Evolutionary conservation across 1,139 yeast genomes (phyloP).

Genomic region (Lodderomyces jiufengensis): DNA sequence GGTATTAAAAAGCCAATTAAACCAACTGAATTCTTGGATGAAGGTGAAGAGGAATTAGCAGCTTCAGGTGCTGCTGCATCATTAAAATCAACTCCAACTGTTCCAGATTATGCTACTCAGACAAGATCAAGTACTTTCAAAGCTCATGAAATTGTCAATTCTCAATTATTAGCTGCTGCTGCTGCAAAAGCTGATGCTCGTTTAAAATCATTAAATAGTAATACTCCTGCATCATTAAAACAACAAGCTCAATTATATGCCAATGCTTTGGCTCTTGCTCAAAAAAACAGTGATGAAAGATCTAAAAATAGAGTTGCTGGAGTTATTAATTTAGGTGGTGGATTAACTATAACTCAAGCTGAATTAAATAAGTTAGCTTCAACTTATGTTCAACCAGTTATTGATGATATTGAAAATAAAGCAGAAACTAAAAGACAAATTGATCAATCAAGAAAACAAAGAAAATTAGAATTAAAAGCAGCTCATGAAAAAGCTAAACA

Average conservation of each 20-base stretch:
- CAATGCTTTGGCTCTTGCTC: conserved; percentile 60
- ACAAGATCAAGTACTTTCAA: conserved; percentile 32
- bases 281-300: conserved; percentile 58
- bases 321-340: conserved; percentile 83
- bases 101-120: conserved; percentile 25
- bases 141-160: conserved; percentile 47
- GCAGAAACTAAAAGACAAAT: conserved; percentile 69
- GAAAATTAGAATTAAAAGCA: conserved; percentile 32
- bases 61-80: conserved; percentile 41
- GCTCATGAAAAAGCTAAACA: conserved; percentile 47
- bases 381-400: conserved; percentile 79
- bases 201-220: conserved; percentile 36
- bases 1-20: conserved; percentile 27
- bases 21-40: conserved; percentile 27
- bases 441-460: conserved; percentile 40
- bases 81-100: conserved; percentile 28
- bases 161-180: conserved; percentile 60
- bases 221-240: conserved; percentile 33
- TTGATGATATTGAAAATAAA: conserved; percentile 67
- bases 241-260: conserved; percentile 45
- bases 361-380: conserved; percentile 85
- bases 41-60: conserved; percentile 31
- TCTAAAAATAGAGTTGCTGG: conserved; percentile 45
- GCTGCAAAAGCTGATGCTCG: conserved; percentile 54
- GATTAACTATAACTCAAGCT: conserved; percentile 67